Evolutionary conservation across 2,329 filamentous ascomycete species (phyloP).

Genomic region (Scedosporium apiospermum): DNA sequence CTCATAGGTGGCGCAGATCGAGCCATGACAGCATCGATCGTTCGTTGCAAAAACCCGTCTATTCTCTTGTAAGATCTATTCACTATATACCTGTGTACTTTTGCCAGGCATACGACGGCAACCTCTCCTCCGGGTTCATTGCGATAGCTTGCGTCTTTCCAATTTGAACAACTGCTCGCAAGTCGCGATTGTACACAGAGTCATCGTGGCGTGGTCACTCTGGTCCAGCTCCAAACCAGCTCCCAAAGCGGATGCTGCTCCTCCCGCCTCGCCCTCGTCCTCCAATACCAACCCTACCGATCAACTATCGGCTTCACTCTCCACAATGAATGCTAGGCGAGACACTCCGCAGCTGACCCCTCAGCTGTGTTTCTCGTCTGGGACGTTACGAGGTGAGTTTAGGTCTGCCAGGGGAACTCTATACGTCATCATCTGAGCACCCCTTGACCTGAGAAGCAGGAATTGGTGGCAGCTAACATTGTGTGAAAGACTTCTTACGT

Average conservation of each 20-base stretch:
- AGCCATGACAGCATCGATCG: too few relatives aligned
- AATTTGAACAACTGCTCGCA: background rate
- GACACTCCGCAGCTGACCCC: conserved; percentile 41
- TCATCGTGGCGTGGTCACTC: conserved; percentile 5
- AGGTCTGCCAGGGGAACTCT: background rate
- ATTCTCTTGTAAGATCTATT: too few relatives aligned
- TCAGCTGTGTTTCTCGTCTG: conserved; percentile 69
- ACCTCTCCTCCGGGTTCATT: background rate
- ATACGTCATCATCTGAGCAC: too few relatives aligned
- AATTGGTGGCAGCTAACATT: background rate
- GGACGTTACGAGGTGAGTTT: conserved; percentile 54
- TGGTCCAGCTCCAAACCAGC: conserved; percentile 2
- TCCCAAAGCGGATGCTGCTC: background rate
- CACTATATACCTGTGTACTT: too few relatives aligned
- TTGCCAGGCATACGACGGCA: too few relatives aligned
- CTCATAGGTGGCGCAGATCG: too few relatives aligned
- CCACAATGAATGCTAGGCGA: background rate
- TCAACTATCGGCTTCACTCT: background rate
- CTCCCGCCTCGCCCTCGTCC: background rate
- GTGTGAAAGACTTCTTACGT: conserved; percentile 75
- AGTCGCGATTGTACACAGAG: background rate
- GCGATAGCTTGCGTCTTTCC: background rate
- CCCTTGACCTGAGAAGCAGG: background rate
- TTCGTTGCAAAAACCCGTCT: too few relatives aligned
- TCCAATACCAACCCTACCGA: background rate